A percentile compares a stretch with the other conserved stretches of the same genome.
Conservation (phyloP, 2,329 filamentous ascomycete genomes). For the Sporothrix schenckii region DNA sequence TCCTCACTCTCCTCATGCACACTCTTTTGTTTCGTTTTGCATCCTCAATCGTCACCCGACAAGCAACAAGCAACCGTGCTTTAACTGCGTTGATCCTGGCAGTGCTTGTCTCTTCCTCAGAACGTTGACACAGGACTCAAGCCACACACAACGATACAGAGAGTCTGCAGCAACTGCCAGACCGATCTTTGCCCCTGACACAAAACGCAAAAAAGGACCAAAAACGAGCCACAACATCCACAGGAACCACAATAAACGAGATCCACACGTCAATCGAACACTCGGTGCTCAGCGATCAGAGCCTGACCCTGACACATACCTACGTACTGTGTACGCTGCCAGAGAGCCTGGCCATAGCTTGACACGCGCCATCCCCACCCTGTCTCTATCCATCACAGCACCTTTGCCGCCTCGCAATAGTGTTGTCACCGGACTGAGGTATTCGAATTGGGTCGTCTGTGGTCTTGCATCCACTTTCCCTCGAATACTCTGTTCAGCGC, state of each 20-base stretch:
- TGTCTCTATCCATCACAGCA: not conserved
- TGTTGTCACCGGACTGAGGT: not conserved
- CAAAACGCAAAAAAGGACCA: slow-evolving; percentile 14
- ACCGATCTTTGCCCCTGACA: slow-evolving; percentile 6
- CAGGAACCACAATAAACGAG: not conserved
- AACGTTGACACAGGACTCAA: not conserved
- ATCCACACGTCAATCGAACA: slow-evolving; percentile 21
- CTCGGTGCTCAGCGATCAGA: slow-evolving; percentile 9
- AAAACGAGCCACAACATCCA: not conserved
- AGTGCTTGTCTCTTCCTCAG: not conserved
- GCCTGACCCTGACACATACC: not conserved
- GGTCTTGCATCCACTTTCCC: not conserved
- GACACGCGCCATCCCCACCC: not conserved
- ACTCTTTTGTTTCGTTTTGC: not conserved
- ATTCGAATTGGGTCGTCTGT: not conserved
- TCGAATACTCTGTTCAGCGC: not conserved
- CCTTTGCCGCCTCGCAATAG: slow-evolving; percentile 2
- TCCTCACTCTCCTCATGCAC: not conserved
- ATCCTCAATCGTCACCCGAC: not conserved
- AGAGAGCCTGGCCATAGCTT: slow-evolving; percentile 22
- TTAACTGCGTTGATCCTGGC: not conserved
- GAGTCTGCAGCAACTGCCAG: slow-evolving; percentile 7
- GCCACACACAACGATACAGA: not conserved
- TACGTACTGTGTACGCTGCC: not conserved
- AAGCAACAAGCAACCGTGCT: not conserved